Base-by-base conservation (phyloP, 345 rosid species). In the Corchorus olitorius region DNA sequence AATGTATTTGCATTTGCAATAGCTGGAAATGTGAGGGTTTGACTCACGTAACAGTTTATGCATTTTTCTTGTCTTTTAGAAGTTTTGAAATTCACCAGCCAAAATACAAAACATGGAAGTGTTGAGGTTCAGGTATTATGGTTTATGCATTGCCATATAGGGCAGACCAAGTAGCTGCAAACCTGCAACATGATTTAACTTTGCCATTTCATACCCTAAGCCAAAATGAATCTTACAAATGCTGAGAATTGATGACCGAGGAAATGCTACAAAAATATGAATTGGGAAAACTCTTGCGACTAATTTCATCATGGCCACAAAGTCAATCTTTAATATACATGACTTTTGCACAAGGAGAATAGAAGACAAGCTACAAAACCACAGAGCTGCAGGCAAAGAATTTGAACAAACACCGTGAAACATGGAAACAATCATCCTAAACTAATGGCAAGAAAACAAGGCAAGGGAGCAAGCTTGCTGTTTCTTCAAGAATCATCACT, bases 401-500 rank as follows among this genome's bases (percentile, higher is more conserved):
- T 27, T 27, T 16, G 54, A 76, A 59, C 45, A 66, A 27, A 34
- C 65, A 55, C 14, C 11, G 3, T 20, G 22, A 62, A 65, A 65
- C 4, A 22, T 15, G n/a, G 59, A 49, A 65, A 76, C 53, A 59
- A 35, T 35, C 65, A 39, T 56, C 50, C 77, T 2, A 4, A 27
- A 76, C 35, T 52, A 46, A 66, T 61, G 76, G 12, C 68, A 43
- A 76, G 37, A 56, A 39, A 48, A 59, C 11, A 52, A 52, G 55
- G 59, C 34, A 12, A 58, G 55, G 14, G 22, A 56, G 77, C 35
- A 65, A 65, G 54, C 13, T 20, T 56, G 75, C 70, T 56, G 54
- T 70, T 52, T 66, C 67, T 73, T 11, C 20, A 63, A 68, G 45
- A 53, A 67, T 77, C 63, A 64, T 65, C 70, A 74, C 56, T 41